Conservation (phyloP, 768 basidiomycete species). For the Russula sp. region DNA sequence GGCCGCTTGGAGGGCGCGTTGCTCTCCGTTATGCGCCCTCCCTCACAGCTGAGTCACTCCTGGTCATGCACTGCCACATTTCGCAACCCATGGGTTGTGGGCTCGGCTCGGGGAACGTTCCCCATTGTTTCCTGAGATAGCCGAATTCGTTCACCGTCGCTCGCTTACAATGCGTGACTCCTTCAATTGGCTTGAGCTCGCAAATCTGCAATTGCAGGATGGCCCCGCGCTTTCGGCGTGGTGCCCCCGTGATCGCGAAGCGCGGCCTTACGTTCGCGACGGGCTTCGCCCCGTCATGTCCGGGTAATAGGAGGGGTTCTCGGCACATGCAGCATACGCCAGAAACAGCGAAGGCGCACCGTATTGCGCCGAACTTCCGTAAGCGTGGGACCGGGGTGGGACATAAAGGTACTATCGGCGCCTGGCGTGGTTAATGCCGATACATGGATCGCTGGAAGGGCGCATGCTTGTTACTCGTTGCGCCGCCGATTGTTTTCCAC, state of each 20-base stretch:
- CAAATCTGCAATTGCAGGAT: too few relatives aligned
- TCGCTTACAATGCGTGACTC: background rate
- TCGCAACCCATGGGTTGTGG: background rate
- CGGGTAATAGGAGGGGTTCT: background rate
- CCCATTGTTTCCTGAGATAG: background rate
- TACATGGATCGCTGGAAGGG: constrained; percentile 1
- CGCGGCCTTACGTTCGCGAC: constrained; percentile 13
- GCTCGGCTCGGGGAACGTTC: background rate
- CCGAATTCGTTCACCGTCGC: too few relatives aligned
- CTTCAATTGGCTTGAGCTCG: background rate
- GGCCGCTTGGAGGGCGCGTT: background rate
- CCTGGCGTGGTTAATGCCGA: background rate
- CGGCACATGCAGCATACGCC: background rate
- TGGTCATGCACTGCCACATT: background rate
- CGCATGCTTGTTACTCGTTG: background rate
- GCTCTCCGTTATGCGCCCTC: background rate
- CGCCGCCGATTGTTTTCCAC: background rate
- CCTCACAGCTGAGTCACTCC: background rate
- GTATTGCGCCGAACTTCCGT: constrained; percentile 16
- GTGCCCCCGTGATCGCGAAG: constrained; percentile 14
- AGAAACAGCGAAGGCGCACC: background rate
- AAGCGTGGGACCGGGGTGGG: background rate
- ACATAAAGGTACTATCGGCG: constrained; percentile 11
- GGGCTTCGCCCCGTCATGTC: constrained; percentile 16
- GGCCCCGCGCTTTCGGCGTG: background rate